Evolutionary conservation across 1,284 basidiomycete genomes (phyloP).

Genomic region (Ceratobasidium sp.): DNA sequence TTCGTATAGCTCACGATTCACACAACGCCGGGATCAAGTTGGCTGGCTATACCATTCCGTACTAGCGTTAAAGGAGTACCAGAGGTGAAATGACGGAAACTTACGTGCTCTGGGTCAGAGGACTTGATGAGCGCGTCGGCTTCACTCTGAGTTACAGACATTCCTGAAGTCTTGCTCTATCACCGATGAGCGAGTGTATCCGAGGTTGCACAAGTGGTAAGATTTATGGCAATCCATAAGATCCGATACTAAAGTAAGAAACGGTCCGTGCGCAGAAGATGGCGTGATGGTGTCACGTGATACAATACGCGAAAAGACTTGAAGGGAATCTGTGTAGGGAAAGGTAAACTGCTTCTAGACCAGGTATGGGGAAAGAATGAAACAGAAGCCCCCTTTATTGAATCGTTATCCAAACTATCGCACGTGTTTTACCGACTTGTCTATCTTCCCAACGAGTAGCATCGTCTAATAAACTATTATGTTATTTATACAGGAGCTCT

Average conservation of each 20-base stretch:
- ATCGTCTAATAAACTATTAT: too few species aligned
- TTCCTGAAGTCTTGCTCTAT: not conserved
- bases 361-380: too few species aligned
- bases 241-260: not conserved
- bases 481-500: too few species aligned
- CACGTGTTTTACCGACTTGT: too few species aligned
- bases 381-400: too few species aligned
- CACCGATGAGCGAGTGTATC: not conserved
- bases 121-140: conserved; percentile 55
- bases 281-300: conserved; percentile 34
- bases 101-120: conserved; percentile 58
- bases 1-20: conserved; percentile 52
- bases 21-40: conserved; percentile 84
- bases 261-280: conserved; percentile 19
- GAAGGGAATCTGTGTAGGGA: too few species aligned
- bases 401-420: too few species aligned
- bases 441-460: too few species aligned
- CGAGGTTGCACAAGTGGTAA: not conserved
- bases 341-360: too few species aligned
- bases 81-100: too few species aligned
- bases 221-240: not conserved
- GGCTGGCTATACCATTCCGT: conserved; percentile 79
- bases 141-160: conserved; percentile 40
- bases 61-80: too few species aligned
- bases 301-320: too few species aligned